Conservation (phyloP, 805 yeast species). For the Candida dendrica region DNA sequence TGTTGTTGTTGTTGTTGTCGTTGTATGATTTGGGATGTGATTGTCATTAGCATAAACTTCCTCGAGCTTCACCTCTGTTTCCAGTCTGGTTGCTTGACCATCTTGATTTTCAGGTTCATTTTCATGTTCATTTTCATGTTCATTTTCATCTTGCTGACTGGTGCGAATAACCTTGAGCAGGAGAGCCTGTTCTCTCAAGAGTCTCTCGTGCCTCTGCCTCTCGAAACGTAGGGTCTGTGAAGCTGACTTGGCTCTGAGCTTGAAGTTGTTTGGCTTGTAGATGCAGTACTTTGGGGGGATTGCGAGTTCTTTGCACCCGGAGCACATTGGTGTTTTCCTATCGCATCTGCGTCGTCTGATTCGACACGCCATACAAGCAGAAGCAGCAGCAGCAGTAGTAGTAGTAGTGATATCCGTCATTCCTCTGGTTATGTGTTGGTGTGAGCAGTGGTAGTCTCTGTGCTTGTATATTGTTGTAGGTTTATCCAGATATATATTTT, state of each 20-base stretch:
- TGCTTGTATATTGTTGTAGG: too few relatives aligned
- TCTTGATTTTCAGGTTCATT: too few relatives aligned
- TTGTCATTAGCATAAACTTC: too few relatives aligned
- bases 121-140: too few relatives aligned
- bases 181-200: background rate
- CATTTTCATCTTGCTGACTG: background rate
- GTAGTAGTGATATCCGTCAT: background rate
- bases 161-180: background rate
- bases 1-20: too few relatives aligned
- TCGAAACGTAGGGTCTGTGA: background rate
- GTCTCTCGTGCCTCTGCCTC: background rate
- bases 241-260: background rate
- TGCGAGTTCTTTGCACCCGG: slow-evolving; percentile 1
- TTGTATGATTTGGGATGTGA: too few relatives aligned
- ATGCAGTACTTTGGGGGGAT: background rate
- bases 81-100: too few relatives aligned
- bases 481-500: too few relatives aligned
- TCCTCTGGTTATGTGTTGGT: too few relatives aligned
- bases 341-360: slow-evolving; percentile 1
- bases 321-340: slow-evolving; percentile 1
- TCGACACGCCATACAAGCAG: slow-evolving; percentile 1
- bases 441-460: too few relatives aligned
- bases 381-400: background rate
- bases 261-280: background rate
- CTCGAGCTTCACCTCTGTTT: too few relatives aligned